phyloP scores from a whole-genome alignment of 2,329 filamentous ascomycete species.

The Teratosphaeria destructans region DNA sequence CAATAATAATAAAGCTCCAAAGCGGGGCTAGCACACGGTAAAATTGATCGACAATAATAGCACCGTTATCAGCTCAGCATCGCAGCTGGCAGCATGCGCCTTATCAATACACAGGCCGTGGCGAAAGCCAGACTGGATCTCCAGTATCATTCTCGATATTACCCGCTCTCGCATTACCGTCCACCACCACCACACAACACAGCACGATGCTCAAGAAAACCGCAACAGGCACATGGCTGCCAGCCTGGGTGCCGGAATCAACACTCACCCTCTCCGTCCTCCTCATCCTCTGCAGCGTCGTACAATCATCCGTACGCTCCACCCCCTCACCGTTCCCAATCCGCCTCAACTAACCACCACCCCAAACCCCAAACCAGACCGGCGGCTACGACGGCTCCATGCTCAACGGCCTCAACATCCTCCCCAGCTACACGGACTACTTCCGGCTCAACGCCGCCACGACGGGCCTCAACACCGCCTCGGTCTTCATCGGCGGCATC shows the following conservation, averaged over 20 bases:
- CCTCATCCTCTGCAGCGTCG: conserved; percentile 14
- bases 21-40: neutral
- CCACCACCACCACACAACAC: neutral
- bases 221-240: conserved; percentile 14
- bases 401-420: conserved; percentile 48
- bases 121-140: neutral
- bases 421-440: conserved; percentile 47
- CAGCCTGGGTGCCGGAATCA: conserved; percentile 16
- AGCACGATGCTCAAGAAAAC: conserved; percentile 7
- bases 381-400: conserved; percentile 36
- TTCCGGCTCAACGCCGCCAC: conserved; percentile 45
- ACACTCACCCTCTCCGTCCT: conserved; percentile 12
- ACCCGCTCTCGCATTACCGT: neutral
- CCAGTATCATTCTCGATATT: neutral
- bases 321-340: neutral
- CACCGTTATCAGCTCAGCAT: neutral
- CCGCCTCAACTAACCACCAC: neutral
- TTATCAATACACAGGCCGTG: neutral
- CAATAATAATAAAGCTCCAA: neutral
- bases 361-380: neutral
- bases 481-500: conserved; percentile 44
- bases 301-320: conserved; percentile 8
- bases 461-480: conserved; percentile 45
- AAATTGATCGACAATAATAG: neutral
- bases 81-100: neutral